Evolutionary conservation across 441 rosid genomes (phyloP), one percentile per base, ranked within the genome.

Genomic region (Sinapis alba): DNA sequence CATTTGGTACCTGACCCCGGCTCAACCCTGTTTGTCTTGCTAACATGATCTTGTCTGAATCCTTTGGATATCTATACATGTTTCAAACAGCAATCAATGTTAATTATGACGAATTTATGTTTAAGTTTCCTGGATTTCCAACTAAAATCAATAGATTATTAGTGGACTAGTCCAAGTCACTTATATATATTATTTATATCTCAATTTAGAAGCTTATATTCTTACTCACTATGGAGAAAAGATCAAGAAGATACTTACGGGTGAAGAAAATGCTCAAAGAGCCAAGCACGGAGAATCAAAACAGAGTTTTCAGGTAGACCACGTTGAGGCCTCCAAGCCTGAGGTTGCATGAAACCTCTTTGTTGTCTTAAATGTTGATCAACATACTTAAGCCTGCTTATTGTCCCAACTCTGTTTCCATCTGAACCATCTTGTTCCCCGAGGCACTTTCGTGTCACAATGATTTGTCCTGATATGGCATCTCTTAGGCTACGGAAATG

Each of bases 341-440:
- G 90, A 72, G 90, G 94, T 67, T 89, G 95, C 88, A 89, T 93
- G 91, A 95, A 88, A 45, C 98, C 98, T 74, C 92, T 86, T 76
- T 93, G 98, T 63, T 91, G 98, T 86, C 89, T 90, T 62, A 95
- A 92, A 73, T 96, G 97, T 85, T 91, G 98, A 81, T 96, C 99
- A 57, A 93, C 98, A 63, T 85, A 93, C 53, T 97, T 84, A 24
- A 96, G 88, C 13, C 99, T 87, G 28, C 93, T 78, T 74, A 93
- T 93, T 3, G 24, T 24, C 67, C 88, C 90, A 24, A 88, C 85
- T 69, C 91, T 88, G 70, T 79, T 87, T 30, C 79, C 87, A 66
- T 87, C 91, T 1, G 84, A 84, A 45, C 78, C 78, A 71, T 93
- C 98, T 81, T 88, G 90, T 79, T 96, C 99, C 32, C 97, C 97